Evolutionary conservation across 768 basidiomycete species (phyloP).

Genomic region (Daedaleopsis sinensis): DNA sequence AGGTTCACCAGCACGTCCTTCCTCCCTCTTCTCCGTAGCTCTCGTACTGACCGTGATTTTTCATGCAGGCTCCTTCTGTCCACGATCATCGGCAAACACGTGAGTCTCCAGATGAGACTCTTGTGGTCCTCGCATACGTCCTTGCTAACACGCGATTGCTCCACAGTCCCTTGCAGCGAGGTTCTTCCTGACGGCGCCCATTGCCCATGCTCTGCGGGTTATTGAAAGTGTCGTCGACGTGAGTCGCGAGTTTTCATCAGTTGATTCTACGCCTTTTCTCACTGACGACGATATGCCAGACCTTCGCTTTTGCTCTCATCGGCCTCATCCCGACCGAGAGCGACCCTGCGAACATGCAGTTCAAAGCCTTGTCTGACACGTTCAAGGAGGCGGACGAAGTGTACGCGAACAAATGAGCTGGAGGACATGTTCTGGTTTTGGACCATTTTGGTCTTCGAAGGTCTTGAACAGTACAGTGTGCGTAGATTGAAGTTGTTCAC

Average conservation of each 20-base stretch:
- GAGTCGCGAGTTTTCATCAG: not conserved
- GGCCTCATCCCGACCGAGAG: not conserved
- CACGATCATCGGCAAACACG: not conserved
- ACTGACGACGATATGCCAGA: not conserved
- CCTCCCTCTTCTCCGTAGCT: not conserved
- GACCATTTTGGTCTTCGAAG: too few species aligned
- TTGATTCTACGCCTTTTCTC: not conserved
- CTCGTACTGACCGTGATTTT: not conserved
- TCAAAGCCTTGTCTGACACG: not conserved
- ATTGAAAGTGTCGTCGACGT: conserved; percentile 1
- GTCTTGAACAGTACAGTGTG: too few species aligned
- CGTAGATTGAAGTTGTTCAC: too few species aligned
- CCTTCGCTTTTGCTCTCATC: not conserved
- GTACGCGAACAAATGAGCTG: not conserved
- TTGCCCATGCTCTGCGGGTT: not conserved
- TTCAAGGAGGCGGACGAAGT: not conserved
- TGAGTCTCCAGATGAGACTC: not conserved
- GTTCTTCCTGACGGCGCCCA: not conserved
- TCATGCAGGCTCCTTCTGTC: not conserved
- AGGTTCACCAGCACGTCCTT: not conserved
- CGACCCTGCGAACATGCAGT: not conserved
- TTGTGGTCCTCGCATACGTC: not conserved
- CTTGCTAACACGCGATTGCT: not conserved
- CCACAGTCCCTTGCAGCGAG: not conserved
- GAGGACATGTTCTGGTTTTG: too few species aligned